phyloP scores from a whole-genome alignment of 345 rosid genomes.

The Eucalyptus shirleyi region DNA sequence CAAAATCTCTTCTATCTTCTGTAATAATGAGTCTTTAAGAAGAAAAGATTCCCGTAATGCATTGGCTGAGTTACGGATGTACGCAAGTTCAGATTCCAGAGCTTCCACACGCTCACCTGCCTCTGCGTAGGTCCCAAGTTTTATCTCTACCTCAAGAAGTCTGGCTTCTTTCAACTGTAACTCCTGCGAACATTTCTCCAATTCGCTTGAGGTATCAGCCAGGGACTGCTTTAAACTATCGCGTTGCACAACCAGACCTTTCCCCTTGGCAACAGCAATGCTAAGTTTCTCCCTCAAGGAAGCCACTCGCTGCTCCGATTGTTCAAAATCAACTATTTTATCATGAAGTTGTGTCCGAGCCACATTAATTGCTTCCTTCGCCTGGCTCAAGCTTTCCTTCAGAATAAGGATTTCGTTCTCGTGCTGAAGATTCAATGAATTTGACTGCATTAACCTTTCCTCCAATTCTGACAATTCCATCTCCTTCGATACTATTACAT shows the following conservation, averaged over 20 bases:
- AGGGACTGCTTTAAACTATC: slow-evolving; percentile 69
- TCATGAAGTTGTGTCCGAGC: slow-evolving; percentile 37
- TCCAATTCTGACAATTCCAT: slow-evolving; percentile 31
- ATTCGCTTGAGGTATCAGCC: slow-evolving; percentile 58
- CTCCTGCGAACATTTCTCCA: slow-evolving; percentile 72
- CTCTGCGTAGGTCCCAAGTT: slow-evolving; percentile 66
- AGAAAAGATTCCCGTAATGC: slow-evolving; percentile 93
- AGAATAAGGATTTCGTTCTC: slow-evolving; percentile 43
- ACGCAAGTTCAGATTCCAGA: slow-evolving; percentile 94
- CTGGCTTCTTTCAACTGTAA: slow-evolving; percentile 55
- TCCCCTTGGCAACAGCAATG: slow-evolving; percentile 95
- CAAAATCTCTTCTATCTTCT: slow-evolving; percentile 85
- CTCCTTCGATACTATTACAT: slow-evolving; percentile 33
- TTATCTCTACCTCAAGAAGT: slow-evolving; percentile 60
- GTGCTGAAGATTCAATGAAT: slow-evolving; percentile 39
- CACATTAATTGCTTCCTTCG: slow-evolving; percentile 42
- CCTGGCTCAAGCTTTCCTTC: slow-evolving; percentile 31
- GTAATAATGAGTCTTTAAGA: slow-evolving; percentile 89
- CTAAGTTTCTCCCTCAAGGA: slow-evolving; percentile 91
- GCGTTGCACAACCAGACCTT: slow-evolving; percentile 79
- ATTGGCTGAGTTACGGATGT: slow-evolving; percentile 94
- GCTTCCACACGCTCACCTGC: slow-evolving; percentile 94
- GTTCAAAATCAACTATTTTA: slow-evolving; percentile 60
- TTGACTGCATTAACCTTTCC: slow-evolving; percentile 29
- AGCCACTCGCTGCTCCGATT: slow-evolving; percentile 73